Evolutionary conservation across 176 grass and related monocot genomes (phyloP), one percentile per base, ranked within the genome.

Genomic region (Ensete ventricosum): DNA sequence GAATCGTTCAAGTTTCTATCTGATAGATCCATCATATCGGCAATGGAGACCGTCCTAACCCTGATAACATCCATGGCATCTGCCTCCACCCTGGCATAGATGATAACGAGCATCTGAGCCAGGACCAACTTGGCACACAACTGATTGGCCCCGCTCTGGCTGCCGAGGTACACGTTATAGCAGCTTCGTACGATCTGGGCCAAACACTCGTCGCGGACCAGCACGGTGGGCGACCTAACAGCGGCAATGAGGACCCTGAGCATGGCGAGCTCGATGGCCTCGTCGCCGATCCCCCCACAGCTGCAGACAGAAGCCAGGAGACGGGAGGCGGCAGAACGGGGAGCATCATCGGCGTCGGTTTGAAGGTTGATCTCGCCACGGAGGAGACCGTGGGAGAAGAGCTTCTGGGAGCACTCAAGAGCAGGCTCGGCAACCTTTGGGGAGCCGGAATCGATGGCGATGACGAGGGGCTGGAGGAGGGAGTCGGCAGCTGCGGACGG

Each of bases 1-100:
- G 95, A 93, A 78, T 98, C 95, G 19, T 98, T 98, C 69, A 98
- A 80, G 86, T 88, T 98, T 64, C 85, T 89, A 78, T 98, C 95
- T 8, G 86, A 98, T 74, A 98, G 85, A 83, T 93, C 95, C 90
- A 98, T 87, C 95, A 98, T 98, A 80, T 98, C 84, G 0, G 87
- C 88, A 0, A 89, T 92, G 0, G 95, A 93, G 52, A 93, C 82
- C 0, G 86, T 91, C 64, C 86, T 88, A 70, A 90, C 80, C 50
- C 85, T 83, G 25, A 87, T 77, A 48, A 85, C 78, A 49, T 90
- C 82, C 82, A 89, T 83, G 68, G 79, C 53, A 69, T 87, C 82
- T 0, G 80, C 80, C 82, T 91, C 95, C 9, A 87, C 90, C 10
- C 90, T 86, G 58, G 84, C 82, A 50, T 81, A 94, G 16, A 94